These are phyloP conservation scores for Perkinsus olseni DNA, from an alignment of 169 alveolate species.

Conservation along the genomic window DNA sequence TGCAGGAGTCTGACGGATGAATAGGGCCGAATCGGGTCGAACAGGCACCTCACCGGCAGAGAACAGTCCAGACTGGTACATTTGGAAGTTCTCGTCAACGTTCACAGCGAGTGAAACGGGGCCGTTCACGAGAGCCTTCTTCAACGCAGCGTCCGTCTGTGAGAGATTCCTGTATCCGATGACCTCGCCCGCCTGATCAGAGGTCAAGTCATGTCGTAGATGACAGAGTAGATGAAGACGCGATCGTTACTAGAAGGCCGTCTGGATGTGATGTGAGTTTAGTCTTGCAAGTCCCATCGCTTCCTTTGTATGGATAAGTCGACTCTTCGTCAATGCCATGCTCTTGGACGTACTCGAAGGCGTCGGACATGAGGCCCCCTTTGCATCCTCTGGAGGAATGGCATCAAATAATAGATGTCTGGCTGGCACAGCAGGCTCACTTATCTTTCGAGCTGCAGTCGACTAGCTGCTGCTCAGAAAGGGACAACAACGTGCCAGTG, in stretches of 20 bases:
- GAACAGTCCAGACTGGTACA: not conserved
- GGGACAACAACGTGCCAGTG: not conserved
- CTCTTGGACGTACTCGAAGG: conserved; percentile 31
- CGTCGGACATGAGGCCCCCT: conserved; percentile 59
- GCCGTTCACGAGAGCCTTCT: not conserved
- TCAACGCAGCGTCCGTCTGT: not conserved
- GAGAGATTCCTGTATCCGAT: not conserved
- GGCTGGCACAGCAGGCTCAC: no score
- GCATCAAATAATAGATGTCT: no score
- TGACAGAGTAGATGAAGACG: not conserved
- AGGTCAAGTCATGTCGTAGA: no score
- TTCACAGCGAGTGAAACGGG: not conserved
- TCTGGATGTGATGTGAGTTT: not conserved
- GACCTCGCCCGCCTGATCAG: not conserved
- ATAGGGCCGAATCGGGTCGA: not conserved
- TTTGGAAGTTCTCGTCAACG: not conserved
- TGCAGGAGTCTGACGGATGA: not conserved
- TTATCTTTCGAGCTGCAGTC: conserved; percentile 37
- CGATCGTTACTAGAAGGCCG: not conserved
- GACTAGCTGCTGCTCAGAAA: conserved; percentile 67
- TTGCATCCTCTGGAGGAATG: conserved; percentile 42
- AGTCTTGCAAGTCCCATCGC: not conserved
- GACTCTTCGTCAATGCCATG: not conserved
- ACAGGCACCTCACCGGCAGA: not conserved
- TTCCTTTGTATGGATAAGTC: not conserved